Base-by-base conservation (phyloP, 2,329 filamentous ascomycete genomes). In the Chaetoscypha palmicola region DNA sequence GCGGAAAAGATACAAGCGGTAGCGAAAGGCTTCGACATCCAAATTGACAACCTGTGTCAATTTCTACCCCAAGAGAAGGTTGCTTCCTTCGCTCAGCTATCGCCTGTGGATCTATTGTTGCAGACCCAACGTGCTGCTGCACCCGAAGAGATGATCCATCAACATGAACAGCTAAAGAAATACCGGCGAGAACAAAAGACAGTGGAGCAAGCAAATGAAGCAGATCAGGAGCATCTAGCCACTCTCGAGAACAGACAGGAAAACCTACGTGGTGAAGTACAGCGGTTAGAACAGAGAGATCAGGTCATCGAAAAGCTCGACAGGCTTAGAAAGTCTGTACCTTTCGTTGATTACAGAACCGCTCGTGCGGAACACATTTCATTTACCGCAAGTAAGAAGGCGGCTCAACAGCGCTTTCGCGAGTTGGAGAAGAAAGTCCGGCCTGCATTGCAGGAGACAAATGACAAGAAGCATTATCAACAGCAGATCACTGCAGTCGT, bases 11-110 rank as follows among this genome's bases (percentile, higher is more conserved):
- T 97, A 5, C 72, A 83, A 55, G 66, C 72, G 8, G 68, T 95
- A 38, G 84, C 83, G 48, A 76, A 71, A 47, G 73, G 72, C 8
- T 80, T 94, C 58, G 83, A 83, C 38, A 97, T 98, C 40, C 92
- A 98, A 64, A 87, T 97, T 52, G 92, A 98, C 68, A 98, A 98
- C 56, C 73, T 98, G 2, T 98, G 92, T 63, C 92, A 98, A 62
- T 98, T 98, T 57, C 69, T 98, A 34, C 92, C 92, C 0, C 92
- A 98, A 64, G 92, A 98, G 62, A 85, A 90, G 54, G 92, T 98
- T 1, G 87, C 89, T 19, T 90, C 96, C 60, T 98, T 98, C 61
- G 88, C 92, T 4, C 83, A 77, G 4, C 77, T 94, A 54, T 85
- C 79, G 7, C 84, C 91, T 0, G 71, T 94, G 10, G 84, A 94